Percentiles rank a stretch among this genome's conserved stretches.
These are phyloP conservation scores for Arthrinium phaeospermum DNA, from an alignment of 2,329 filamentous ascomycete genomes.

Conservation along the genomic window DNA sequence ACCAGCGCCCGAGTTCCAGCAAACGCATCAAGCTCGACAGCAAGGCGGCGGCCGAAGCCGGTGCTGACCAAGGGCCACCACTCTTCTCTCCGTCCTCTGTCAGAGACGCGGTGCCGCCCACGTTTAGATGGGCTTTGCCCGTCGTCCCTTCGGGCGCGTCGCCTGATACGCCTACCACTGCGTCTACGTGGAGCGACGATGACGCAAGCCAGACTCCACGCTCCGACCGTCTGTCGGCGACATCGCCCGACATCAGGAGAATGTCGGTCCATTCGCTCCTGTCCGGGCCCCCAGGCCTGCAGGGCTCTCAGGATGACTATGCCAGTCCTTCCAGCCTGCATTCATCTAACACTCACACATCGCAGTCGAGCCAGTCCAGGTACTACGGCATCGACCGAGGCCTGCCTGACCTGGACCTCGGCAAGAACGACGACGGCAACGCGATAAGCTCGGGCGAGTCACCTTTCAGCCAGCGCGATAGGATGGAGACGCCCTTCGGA, in stretches of 20 bases:
- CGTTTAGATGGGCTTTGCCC: conserved; percentile 33
- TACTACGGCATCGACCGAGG: conserved; percentile 77
- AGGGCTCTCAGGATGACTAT: conserved; percentile 31
- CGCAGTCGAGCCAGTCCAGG: conserved; percentile 42
- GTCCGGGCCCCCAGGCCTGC: conserved; percentile 52
- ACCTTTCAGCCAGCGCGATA: conserved; percentile 36
- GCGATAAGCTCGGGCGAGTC: conserved; percentile 59
- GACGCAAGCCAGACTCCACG: conserved; percentile 35
- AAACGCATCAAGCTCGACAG: conserved; percentile 36
- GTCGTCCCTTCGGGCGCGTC: conserved; percentile 37
- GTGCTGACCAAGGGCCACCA: conserved; percentile 35
- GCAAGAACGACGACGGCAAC: conserved; percentile 71
- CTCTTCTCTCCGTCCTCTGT: conserved; percentile 39
- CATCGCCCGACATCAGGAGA: conserved; percentile 41
- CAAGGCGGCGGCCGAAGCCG: conserved; percentile 30
- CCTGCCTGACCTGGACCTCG: conserved; percentile 70
- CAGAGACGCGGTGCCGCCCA: conserved; percentile 34
- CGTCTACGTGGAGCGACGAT: conserved; percentile 46
- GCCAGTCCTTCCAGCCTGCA: conserved; percentile 32
- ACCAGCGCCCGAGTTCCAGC: conserved; percentile 29
- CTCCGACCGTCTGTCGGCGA: conserved; percentile 27
- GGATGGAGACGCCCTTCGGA: conserved; percentile 35
- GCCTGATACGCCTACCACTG: conserved; percentile 48
- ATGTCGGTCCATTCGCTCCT: conserved; percentile 72
- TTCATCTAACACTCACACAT: conserved; percentile 32